Evolutionary conservation across 805 yeast genomes (phyloP).

Genomic region (Ogataea saltuana): DNA sequence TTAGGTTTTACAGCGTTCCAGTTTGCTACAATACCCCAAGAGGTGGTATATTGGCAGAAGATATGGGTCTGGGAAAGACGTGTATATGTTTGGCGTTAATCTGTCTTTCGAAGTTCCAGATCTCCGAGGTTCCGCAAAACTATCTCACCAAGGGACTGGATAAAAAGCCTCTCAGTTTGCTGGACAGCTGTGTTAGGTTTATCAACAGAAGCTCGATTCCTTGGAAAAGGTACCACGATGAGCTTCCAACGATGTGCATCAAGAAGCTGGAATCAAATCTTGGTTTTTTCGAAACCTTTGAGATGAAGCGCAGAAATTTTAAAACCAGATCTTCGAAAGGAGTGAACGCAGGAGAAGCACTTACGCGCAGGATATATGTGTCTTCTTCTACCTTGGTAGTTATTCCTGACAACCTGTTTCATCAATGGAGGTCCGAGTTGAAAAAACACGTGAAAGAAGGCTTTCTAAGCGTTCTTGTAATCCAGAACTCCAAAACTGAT

Average conservation of each 20-base stretch:
- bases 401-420: constrained; percentile 65
- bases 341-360: constrained; percentile 3
- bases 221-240: constrained; percentile 51
- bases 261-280: constrained; percentile 39
- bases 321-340: constrained; percentile 20
- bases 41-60: constrained; percentile 67
- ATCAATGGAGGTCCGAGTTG: constrained; percentile 65
- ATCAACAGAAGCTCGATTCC: constrained; percentile 53
- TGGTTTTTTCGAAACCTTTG: constrained; percentile 43
- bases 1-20: constrained; percentile 39
- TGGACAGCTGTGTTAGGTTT: constrained; percentile 43
- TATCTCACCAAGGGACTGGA: constrained; percentile 18
- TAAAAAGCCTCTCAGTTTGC: constrained; percentile 30
- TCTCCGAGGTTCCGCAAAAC: constrained; percentile 45
- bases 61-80: constrained; percentile 70
- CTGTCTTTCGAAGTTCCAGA: constrained; percentile 54
- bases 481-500: constrained; percentile 20
- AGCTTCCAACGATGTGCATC: constrained; percentile 47
- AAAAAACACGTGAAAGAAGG: constrained; percentile 50
- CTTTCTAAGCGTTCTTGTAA: constrained; percentile 39
- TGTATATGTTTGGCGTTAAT: constrained; percentile 59
- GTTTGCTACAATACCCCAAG: constrained; percentile 48
- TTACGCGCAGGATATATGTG: constrained; percentile 39
- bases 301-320: constrained; percentile 9
- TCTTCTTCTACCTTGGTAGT: constrained; percentile 59